Base-by-base conservation (phyloP, 2,329 filamentous ascomycete genomes). In the Chaetomium sp. region DNA sequence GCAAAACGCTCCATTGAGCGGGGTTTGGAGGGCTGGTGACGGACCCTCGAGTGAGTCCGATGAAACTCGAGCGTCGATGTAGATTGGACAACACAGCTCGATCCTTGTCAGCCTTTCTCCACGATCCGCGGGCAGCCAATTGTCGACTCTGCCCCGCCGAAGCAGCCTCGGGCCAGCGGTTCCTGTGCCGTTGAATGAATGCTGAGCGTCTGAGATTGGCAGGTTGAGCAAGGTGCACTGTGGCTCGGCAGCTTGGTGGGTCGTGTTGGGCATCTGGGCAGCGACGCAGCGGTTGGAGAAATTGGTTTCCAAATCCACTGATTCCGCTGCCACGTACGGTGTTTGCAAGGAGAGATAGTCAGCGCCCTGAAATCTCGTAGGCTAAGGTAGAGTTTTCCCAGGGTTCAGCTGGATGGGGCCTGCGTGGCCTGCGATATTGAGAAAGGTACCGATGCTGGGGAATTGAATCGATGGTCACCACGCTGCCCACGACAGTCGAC, bases 231-330 rank as follows among this genome's bases (percentile, higher is more conserved):
- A 27, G 19, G 19, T 27, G 19, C 2, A 27, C 32, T n/a, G 47
- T 50, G 34, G 53, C 36, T 45, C 10, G 49, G 37, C 14, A 38
- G 43, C 44, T 43, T 27, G 45, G 32, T 54, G 58, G 59, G 52
- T 53, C 45, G 43, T 34, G 62, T 64, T 62, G 61, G 61, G 62
- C 59, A 60, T 37, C 56, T 27, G 56, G 55, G 56, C 62, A 62
- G 57, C 42, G 51, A 47, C 27, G 47, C 40, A 50, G 52, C 42
- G 36, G 36, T 35, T 49, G 43, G 32, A 53, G 6, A 38, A 50
- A 41, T 57, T 58, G 45, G 45, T 55, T 41, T 47, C 47, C 41
- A 14, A 49, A 56, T 36, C 35, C 49, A 44, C 53, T 60, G 53
- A 48, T 27, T 35, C 11, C 52, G 52, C 44, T 59, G 62, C 61